phyloP scores from a whole-genome alignment of 176 grass and related monocot genomes.

The Musa troglodytarum region DNA sequence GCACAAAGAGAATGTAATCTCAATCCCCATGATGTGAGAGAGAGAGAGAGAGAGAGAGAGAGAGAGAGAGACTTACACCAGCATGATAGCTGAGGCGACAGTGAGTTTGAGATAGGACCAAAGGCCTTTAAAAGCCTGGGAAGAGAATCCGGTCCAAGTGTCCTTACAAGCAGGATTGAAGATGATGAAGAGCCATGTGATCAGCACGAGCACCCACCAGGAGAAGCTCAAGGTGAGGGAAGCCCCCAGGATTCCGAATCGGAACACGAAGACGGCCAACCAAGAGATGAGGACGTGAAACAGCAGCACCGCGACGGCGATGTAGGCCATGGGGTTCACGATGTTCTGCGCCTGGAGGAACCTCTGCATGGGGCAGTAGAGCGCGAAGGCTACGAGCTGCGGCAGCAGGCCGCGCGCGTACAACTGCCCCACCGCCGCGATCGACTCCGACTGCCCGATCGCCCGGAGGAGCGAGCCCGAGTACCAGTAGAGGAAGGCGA shows the following conservation, averaged over 20 bases:
- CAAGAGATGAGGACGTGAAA: slow-evolving; percentile 27
- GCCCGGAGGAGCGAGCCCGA: slow-evolving; percentile 33
- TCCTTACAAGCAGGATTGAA: slow-evolving; percentile 16
- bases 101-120: slow-evolving; percentile 26
- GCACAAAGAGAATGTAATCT: slow-evolving; percentile 13
- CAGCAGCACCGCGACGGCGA: slow-evolving; percentile 10
- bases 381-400: slow-evolving; percentile 28
- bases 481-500: slow-evolving; percentile 66
- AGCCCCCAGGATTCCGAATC: slow-evolving; percentile 21
- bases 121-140: slow-evolving; percentile 14
- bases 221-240: slow-evolving; percentile 22
- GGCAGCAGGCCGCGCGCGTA: slow-evolving; percentile 9
- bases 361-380: slow-evolving; percentile 78
- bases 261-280: slow-evolving; percentile 15
- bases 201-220: slow-evolving; percentile 14
- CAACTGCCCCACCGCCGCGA: neutral
- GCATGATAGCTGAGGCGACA: slow-evolving; percentile 51
- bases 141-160: slow-evolving; percentile 28
- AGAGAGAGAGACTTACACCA: slow-evolving; percentile 66
- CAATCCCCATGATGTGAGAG: neutral
- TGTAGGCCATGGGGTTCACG: slow-evolving; percentile 27
- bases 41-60: slow-evolving; percentile 14
- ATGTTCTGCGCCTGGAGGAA: slow-evolving; percentile 66
- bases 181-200: slow-evolving; percentile 17
- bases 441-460: slow-evolving; percentile 20